These are phyloP conservation scores for Fagopyrum tataricum DNA, from an alignment of 148 eudicot genomes.

Conservation along the genomic window DNA sequence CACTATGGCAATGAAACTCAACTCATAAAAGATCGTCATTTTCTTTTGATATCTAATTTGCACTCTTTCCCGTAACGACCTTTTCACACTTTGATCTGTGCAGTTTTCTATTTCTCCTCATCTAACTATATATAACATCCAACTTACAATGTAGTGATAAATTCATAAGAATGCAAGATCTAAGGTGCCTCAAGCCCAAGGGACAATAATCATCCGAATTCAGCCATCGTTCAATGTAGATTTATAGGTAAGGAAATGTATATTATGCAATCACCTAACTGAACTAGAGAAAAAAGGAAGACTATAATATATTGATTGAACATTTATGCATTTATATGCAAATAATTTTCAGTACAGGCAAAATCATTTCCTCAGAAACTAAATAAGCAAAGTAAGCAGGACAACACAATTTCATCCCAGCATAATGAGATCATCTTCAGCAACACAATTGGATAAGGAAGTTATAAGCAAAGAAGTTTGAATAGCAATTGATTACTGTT, in stretches of 20 bases:
- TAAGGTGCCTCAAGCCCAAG: neutral
- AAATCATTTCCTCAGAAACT: neutral
- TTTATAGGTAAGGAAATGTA: neutral
- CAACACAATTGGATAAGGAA: neutral
- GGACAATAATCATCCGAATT: neutral
- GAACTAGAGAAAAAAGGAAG: neutral
- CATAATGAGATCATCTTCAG: neutral
- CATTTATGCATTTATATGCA: neutral
- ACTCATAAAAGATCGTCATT: too few relatives aligned
- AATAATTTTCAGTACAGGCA: neutral
- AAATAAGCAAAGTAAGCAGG: neutral
- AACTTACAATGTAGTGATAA: neutral
- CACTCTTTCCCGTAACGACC: neutral
- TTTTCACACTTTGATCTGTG: neutral
- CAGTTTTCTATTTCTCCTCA: neutral
- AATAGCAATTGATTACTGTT: neutral
- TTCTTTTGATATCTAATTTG: neutral
- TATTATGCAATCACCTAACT: neutral
- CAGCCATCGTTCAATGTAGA: neutral
- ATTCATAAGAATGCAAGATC: neutral
- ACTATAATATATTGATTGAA: neutral
- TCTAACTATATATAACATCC: neutral
- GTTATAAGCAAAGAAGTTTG: too few relatives aligned
- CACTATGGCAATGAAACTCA: too few relatives aligned
- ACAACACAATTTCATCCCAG: neutral